Evolutionary conservation across 805 yeast genomes (phyloP), one percentile per base, ranked within the genome.

Genomic region (Monosporozyma unispora): DNA sequence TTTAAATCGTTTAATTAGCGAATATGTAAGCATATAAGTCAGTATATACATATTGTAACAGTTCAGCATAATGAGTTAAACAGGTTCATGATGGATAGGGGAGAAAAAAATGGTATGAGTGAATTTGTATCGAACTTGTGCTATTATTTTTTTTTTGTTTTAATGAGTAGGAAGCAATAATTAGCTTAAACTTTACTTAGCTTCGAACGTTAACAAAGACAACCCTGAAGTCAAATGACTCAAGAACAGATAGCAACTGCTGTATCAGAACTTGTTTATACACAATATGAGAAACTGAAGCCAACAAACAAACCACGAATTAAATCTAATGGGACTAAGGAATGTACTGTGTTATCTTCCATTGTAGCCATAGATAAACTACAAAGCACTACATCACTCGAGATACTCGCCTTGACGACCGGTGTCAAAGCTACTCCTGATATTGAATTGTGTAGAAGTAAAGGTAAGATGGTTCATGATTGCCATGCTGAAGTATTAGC

Each of bases 401-500:
- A 14, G 3, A 29, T 78, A 1, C 57, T 87, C 2, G 64, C 80
- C 0, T 42, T 87, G 3, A 74, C 89, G 0, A 87, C 97, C 0
- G 99, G 99, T 0, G 85, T 88, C 46, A 93, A 93, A 61, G 77
- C 87, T 0, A 57, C 77, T 18, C 90, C 97, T 0, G 78, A 82
- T 56, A 61, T 55, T 1, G 59, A 55, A 2, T 63, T 84, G 0
- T 48, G 68, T 2, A 52, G 61, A 3, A 67, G 69, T 45, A 50
- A 69, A 0, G 97, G 98, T 0, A 60, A 63, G 16, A 63, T 88
- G 8, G 70, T 91, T 0, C 98, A 91, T 59, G 98, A 91, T 64
- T 71, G 82, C 63, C 99, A 91, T 68, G 97, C 98, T 0, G 99
- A 91, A 60, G 76, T 89, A 1, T 66, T 93, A 14, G 78, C 84